Percentiles rank a stretch among this genome's conserved stretches.
Conservation (phyloP, 2,329 filamentous ascomycete genomes). For the Apiospora pterosperma region DNA sequence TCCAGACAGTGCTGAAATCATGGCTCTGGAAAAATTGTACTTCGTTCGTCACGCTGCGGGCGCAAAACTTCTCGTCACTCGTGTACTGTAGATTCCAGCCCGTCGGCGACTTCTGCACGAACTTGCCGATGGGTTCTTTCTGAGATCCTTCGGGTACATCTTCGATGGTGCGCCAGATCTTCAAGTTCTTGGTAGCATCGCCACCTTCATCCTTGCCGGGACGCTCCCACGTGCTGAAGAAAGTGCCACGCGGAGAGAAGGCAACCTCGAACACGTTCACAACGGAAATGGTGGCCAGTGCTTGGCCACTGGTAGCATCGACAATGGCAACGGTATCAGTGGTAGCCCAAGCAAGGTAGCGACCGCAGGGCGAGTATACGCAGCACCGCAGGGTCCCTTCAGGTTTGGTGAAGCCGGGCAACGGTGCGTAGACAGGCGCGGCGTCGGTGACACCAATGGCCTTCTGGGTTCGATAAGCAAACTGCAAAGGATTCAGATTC, state of each 20-base stretch:
- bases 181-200: slow-evolving; percentile 92
- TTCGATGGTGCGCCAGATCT: slow-evolving; percentile 87
- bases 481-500: slow-evolving; percentile 70
- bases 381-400: slow-evolving; percentile 94
- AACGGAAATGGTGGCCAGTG: slow-evolving; percentile 71
- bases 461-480: slow-evolving; percentile 97
- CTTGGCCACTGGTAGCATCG: slow-evolving; percentile 72
- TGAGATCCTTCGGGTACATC: slow-evolving; percentile 58
- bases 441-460: slow-evolving; percentile 92
- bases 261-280: slow-evolving; percentile 89
- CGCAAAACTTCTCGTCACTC: slow-evolving; percentile 87
- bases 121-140: slow-evolving; percentile 77
- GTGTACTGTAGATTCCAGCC: slow-evolving; percentile 99
- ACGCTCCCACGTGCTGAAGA: slow-evolving; percentile 95
- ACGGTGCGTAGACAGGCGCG: slow-evolving; percentile 78
- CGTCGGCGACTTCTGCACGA: slow-evolving; percentile 92
- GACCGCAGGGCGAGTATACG: slow-evolving; percentile 91
- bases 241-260: slow-evolving; percentile 90
- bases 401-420: slow-evolving; percentile 80
- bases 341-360: slow-evolving; percentile 93
- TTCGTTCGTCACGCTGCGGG: slow-evolving; percentile 92
- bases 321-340: slow-evolving; percentile 82
- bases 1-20: slow-evolving; percentile 85
- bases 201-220: slow-evolving; percentile 89
- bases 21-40: slow-evolving; percentile 94